These are phyloP conservation scores for Kuraishia ogatae DNA, from an alignment of 805 yeast species.

Conservation along the genomic window DNA sequence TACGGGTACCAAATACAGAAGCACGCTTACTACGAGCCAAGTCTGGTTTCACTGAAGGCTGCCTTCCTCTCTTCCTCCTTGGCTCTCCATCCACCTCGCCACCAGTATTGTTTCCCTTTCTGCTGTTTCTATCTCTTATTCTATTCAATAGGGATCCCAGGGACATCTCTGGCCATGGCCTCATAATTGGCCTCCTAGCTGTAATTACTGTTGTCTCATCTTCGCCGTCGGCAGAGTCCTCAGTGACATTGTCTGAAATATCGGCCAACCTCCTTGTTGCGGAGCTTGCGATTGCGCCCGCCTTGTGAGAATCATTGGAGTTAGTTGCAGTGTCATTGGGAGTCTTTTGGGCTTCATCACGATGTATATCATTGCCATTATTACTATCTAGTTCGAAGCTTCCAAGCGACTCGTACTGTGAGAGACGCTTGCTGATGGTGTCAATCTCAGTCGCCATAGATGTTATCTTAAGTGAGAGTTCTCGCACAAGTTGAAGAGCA, in stretches of 20 bases:
- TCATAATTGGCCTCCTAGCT: neutral
- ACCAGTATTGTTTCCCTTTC: neutral
- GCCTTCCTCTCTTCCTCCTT: neutral
- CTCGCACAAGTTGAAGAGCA: neutral
- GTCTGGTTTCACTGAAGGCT: neutral
- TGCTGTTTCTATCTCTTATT: conserved; percentile 3
- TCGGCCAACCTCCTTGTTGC: neutral
- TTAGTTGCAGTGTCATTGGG: neutral
- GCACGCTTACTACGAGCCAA: neutral
- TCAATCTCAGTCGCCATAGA: neutral
- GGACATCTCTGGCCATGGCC: conserved; percentile 1
- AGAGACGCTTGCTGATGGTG: neutral
- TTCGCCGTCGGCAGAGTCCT: neutral
- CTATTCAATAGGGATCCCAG: neutral
- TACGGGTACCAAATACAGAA: neutral
- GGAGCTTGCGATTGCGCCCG: neutral
- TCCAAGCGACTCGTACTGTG: neutral
- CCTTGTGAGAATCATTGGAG: neutral
- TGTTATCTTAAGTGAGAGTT: neutral
- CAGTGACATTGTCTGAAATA: neutral
- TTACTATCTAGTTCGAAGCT: neutral
- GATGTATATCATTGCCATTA: neutral
- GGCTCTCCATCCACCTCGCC: neutral
- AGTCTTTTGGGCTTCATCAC: neutral
- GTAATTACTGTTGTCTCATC: neutral